A percentile compares a stretch with the other conserved stretches of the same genome.
phyloP scores from a whole-genome alignment of 2,329 filamentous ascomycete genomes.

The Trichoderma gracile region DNA sequence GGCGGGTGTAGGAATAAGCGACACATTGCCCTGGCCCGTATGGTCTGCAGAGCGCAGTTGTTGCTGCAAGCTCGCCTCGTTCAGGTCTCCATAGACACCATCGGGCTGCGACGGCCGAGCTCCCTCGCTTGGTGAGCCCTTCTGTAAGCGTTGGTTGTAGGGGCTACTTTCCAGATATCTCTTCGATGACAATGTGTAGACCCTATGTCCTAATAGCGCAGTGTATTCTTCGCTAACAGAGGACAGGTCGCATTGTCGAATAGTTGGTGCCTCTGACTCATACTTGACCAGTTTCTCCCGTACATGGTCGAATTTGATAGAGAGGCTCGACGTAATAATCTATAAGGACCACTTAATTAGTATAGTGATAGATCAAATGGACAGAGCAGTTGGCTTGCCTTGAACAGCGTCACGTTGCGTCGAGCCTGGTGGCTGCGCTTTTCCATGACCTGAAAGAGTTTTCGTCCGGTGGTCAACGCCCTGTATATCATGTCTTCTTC shows the following conservation, averaged over 20 bases:
- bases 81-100: neutral
- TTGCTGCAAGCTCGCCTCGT: neutral
- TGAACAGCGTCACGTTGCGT: neutral
- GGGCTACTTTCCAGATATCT: neutral
- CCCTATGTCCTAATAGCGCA: neutral
- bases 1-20: neutral
- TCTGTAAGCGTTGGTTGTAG: neutral
- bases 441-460: neutral
- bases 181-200: neutral
- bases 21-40: neutral
- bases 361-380: neutral
- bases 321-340: constrained; percentile 9
- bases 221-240: neutral
- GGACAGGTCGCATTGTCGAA: constrained; percentile 7
- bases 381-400: neutral
- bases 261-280: neutral
- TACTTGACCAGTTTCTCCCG: neutral
- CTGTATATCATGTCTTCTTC: neutral
- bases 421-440: constrained; percentile 2
- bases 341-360: neutral
- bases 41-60: neutral
- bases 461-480: neutral
- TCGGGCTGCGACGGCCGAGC: neutral
- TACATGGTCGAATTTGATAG: neutral
- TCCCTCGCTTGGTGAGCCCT: neutral